phyloP scores from a whole-genome alignment of 306 rosid species.

The Sicyos baderoa region DNA sequence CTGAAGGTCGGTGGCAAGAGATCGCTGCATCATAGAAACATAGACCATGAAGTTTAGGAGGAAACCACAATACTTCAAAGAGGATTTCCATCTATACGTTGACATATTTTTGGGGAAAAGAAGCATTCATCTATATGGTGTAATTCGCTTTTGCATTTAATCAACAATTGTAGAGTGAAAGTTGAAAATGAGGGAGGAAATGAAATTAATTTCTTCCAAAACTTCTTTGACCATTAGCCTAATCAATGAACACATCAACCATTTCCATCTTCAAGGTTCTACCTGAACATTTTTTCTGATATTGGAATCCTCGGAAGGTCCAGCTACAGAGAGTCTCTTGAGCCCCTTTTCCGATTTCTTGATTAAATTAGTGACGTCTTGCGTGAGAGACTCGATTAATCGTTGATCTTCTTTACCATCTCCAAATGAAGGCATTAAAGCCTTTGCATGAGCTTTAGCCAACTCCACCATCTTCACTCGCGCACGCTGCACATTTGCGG shows the following conservation, averaged over 20 bases:
- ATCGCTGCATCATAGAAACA: conserved; percentile 49
- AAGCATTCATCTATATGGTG: no score
- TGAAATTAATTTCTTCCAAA: background rate
- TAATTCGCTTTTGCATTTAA: no score
- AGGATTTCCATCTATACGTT: no score
- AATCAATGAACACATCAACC: background rate
- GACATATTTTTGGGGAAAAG: no score
- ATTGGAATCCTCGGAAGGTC: conserved; percentile 91
- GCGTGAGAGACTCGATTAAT: conserved; percentile 71
- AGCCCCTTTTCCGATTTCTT: conserved; percentile 72
- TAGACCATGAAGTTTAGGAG: conserved; percentile 21
- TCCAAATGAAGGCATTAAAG: conserved; percentile 93
- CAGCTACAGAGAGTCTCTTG: conserved; percentile 64
- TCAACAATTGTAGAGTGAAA: no score
- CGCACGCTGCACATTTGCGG: conserved; percentile 74
- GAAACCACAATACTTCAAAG: no score
- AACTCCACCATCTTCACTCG: conserved; percentile 73
- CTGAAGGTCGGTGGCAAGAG: conserved; percentile 98
- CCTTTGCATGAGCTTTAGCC: conserved; percentile 83
- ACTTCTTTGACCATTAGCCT: no score
- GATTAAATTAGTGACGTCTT: conserved; percentile 72
- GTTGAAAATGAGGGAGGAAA: background rate
- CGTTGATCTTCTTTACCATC: conserved; percentile 89
- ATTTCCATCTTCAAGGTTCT: conserved; percentile 15
- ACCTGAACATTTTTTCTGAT: conserved; percentile 98